Percentiles rank a stretch among this genome's conserved stretches.
These are phyloP conservation scores for Yamadazyma nakazawae DNA, from an alignment of 805 yeast species.

Conservation along the genomic window DNA sequence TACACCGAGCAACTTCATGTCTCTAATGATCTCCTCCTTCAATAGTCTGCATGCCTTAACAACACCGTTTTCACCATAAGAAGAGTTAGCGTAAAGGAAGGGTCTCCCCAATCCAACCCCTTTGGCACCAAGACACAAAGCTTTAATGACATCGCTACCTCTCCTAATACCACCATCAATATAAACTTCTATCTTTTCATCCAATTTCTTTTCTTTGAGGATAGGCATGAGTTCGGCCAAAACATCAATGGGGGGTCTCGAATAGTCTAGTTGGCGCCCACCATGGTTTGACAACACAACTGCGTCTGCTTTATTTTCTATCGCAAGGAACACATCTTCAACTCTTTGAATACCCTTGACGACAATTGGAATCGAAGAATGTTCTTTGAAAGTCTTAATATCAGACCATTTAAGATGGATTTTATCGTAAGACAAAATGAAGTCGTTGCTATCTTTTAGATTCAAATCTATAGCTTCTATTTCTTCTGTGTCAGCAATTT, in stretches of 20 bases:
- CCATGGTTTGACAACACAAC: slow-evolving; percentile 86
- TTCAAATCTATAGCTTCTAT: slow-evolving; percentile 21
- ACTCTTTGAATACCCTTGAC: slow-evolving; percentile 76
- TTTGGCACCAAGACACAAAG: slow-evolving; percentile 65
- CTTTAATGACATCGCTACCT: slow-evolving; percentile 64
- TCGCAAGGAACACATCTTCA: slow-evolving; percentile 74
- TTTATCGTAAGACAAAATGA: slow-evolving; percentile 11
- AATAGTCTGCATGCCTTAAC: slow-evolving; percentile 56
- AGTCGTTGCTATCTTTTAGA: slow-evolving; percentile 13
- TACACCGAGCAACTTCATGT: slow-evolving; percentile 79
- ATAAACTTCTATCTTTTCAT: slow-evolving; percentile 49
- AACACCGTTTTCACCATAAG: slow-evolving; percentile 65
- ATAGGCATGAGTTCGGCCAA: slow-evolving; percentile 66
- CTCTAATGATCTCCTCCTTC: slow-evolving; percentile 69
- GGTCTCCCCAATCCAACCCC: slow-evolving; percentile 72
- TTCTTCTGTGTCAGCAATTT: slow-evolving; percentile 28
- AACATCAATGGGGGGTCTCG: slow-evolving; percentile 74
- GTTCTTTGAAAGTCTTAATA: slow-evolving; percentile 22
- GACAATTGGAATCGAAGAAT: slow-evolving; percentile 44
- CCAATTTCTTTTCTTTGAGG: slow-evolving; percentile 43
- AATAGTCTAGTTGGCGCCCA: slow-evolving; percentile 80
- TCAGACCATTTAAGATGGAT: slow-evolving; percentile 31
- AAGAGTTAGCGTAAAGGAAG: slow-evolving; percentile 58
- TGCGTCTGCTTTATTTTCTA: slow-evolving; percentile 68
- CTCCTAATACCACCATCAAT: slow-evolving; percentile 71